Evolutionary conservation across 2,329 filamentous ascomycete species (phyloP).

Genomic region (Aspergillus thermomutatus): DNA sequence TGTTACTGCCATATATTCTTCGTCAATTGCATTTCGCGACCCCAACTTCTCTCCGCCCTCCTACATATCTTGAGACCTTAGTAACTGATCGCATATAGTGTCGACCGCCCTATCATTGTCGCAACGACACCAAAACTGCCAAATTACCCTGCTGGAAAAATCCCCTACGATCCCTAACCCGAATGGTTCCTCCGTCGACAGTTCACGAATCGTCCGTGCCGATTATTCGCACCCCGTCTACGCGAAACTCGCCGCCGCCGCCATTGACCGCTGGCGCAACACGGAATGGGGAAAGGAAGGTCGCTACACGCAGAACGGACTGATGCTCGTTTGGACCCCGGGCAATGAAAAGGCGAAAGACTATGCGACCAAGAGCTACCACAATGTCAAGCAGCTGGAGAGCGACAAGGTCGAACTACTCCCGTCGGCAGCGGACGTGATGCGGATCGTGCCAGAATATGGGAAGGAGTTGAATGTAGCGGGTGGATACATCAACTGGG

Average conservation of each 20-base stretch:
- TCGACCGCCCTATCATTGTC: constrained; percentile 69
- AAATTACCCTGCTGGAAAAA: constrained; percentile 58
- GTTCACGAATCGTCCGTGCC: constrained; percentile 60
- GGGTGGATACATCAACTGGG: constrained; percentile 46
- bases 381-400: constrained; percentile 37
- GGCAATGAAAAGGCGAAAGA: constrained; percentile 27
- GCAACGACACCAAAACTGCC: constrained; percentile 50
- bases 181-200: constrained; percentile 58
- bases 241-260: constrained; percentile 66
- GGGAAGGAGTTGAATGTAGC: constrained; percentile 31
- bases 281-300: constrained; percentile 43
- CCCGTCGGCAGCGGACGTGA: constrained; percentile 32
- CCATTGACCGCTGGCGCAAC: constrained; percentile 64
- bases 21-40: not conserved
- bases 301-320: constrained; percentile 43
- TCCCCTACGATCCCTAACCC: constrained; percentile 55
- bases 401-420: constrained; percentile 34
- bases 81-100: constrained; percentile 34
- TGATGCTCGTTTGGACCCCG: constrained; percentile 38
- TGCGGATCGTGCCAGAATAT: constrained; percentile 34
- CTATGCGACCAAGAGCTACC: constrained; percentile 39
- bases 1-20: not conserved
- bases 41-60: not conserved
- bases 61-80: not conserved
- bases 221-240: constrained; percentile 84